A percentile compares a stretch with the other conserved stretches of the same genome.
phyloP scores from a whole-genome alignment of 164 flowering plant genomes.

The Dillenia suffruticosa region DNA sequence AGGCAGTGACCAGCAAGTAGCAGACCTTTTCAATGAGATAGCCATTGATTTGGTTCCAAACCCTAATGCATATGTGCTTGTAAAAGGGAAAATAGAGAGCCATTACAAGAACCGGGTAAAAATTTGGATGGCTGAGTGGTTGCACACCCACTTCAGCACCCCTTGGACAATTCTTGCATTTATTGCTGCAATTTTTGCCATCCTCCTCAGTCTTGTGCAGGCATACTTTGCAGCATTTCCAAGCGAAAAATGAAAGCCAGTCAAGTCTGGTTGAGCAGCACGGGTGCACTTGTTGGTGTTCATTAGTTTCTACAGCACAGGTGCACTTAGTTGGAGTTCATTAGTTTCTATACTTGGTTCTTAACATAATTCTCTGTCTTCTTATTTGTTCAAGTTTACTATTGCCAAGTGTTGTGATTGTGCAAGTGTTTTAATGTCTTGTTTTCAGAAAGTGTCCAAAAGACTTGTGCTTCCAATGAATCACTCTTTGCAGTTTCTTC shows the following conservation, averaged over 20 bases:
- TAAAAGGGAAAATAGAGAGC: not conserved
- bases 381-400: no score
- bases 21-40: conserved; percentile 10
- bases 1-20: conserved; percentile 11
- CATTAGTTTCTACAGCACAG: no score
- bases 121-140: not conserved
- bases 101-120: not conserved
- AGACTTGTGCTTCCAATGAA: no score
- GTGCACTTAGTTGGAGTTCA: no score
- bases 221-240: conserved; percentile 3
- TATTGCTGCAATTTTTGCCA: not conserved
- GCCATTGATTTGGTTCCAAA: not conserved
- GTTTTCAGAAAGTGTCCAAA: no score
- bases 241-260: not conserved
- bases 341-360: no score
- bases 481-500: no score
- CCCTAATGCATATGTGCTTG: not conserved
- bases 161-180: conserved; percentile 5
- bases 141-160: conserved; percentile 4
- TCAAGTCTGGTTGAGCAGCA: no score
- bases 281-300: no score
- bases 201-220: not conserved
- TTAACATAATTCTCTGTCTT: no score
- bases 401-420: no score
- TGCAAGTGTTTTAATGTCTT: no score